These are phyloP conservation scores for Scleroderma bovista DNA, from an alignment of 768 basidiomycete genomes.

Conservation along the genomic window DNA sequence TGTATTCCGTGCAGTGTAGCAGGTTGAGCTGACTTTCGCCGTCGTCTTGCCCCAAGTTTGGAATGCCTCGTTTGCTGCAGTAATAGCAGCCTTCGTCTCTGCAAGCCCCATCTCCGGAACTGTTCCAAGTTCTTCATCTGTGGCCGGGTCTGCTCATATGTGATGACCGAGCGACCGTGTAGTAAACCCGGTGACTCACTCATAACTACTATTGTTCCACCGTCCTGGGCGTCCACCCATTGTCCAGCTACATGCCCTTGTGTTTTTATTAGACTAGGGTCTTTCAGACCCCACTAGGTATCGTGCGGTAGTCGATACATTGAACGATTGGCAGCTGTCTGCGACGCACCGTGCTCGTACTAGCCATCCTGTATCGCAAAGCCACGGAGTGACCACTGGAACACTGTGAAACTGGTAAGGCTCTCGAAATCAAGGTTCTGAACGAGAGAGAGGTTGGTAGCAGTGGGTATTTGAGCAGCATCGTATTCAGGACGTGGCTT, in stretches of 20 bases:
- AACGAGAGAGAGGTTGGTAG: conserved; percentile 11
- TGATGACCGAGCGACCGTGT: too few relatives aligned
- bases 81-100: conserved; percentile 82
- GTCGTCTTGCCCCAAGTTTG: conserved; percentile 83
- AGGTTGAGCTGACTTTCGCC: conserved; percentile 56
- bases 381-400: conserved; percentile 3
- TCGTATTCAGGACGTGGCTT: conserved; percentile 8
- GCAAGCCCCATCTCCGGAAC: conserved; percentile 85
- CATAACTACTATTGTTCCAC: conserved; percentile 65
- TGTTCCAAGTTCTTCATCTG: conserved; percentile 72
- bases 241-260: conserved; percentile 81
- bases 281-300: conserved; percentile 67
- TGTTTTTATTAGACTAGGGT: conserved; percentile 65
- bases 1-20: background rate
- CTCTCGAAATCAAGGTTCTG: conserved; percentile 15
- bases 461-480: conserved; percentile 8
- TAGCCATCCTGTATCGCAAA: conserved; percentile 47
- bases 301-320: background rate
- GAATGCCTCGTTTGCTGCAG: conserved; percentile 76
- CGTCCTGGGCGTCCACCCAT: conserved; percentile 77
- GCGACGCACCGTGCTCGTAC: conserved; percentile 38
- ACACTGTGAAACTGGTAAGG: conserved; percentile 1
- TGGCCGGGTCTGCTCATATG: conserved; percentile 74
- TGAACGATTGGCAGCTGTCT: conserved; percentile 16
- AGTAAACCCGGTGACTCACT: conserved; percentile 46